A percentile compares a stretch with the other conserved stretches of the same genome.
Conservation (phyloP, 2,329 filamentous ascomycete genomes). For the Dothistroma septosporum region DNA sequence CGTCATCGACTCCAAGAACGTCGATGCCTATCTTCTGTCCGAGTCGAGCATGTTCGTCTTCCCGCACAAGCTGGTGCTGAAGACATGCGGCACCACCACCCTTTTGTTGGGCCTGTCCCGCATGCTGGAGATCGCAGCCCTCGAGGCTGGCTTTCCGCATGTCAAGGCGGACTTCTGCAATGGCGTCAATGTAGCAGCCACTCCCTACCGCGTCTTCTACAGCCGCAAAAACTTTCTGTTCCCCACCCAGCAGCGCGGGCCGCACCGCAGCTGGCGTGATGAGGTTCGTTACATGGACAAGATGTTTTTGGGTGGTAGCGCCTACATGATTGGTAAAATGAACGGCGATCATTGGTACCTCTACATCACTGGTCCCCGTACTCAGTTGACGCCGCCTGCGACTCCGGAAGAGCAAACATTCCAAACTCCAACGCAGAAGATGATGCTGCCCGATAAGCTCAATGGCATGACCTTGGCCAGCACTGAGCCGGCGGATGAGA, state of each 20-base stretch:
- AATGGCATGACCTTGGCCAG: constrained; percentile 29
- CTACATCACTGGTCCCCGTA: constrained; percentile 87
- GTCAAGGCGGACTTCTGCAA: constrained; percentile 63
- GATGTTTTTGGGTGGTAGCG: constrained; percentile 86
- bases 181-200: constrained; percentile 70
- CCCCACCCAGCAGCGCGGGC: constrained; percentile 87
- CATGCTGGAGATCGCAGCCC: constrained; percentile 85
- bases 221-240: constrained; percentile 98
- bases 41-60: constrained; percentile 99
- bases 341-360: constrained; percentile 99
- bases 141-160: constrained; percentile 83
- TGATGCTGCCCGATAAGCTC: constrained; percentile 55
- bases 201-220: constrained; percentile 94
- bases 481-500: constrained; percentile 60
- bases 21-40: constrained; percentile 94
- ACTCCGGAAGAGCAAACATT: constrained; percentile 59
- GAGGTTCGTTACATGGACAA: constrained; percentile 91
- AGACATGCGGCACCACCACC: constrained; percentile 97
- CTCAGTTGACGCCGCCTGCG: constrained; percentile 72
- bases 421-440: constrained; percentile 56
- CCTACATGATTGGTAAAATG: constrained; percentile 99
- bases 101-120: constrained; percentile 83
- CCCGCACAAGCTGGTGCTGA: constrained; percentile 97
- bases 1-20: constrained; percentile 84
- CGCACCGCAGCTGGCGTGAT: constrained; percentile 95